phyloP scores from a whole-genome alignment of 345 rosid genomes.

The Capsella bursapastoris region DNA sequence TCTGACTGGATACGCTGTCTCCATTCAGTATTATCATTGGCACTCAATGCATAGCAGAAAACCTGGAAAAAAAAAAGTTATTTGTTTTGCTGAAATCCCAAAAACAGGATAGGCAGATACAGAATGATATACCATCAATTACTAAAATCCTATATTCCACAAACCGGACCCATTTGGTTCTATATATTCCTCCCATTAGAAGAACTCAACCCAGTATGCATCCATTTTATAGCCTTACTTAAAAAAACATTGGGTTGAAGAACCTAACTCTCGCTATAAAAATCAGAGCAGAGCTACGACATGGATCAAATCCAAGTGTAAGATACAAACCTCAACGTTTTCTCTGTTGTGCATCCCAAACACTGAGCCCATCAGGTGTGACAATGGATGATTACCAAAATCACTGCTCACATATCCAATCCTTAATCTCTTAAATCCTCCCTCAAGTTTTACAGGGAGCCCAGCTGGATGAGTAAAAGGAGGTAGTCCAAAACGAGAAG shows the following conservation, averaged over 20 bases:
- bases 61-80: conserved; percentile 56
- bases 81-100: conserved; percentile 27
- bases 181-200: conserved; percentile 2
- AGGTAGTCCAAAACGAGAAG: conserved; percentile 85
- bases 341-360: conserved; percentile 96
- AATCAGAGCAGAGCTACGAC: conserved; percentile 12
- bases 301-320: conserved; percentile 7
- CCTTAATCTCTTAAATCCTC: conserved; percentile 73
- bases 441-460: conserved; percentile 63
- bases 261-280: conserved; percentile 2
- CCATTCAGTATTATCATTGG: conserved; percentile 97
- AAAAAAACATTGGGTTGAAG: background rate
- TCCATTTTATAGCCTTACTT: conserved; percentile 9
- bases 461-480: conserved; percentile 72
- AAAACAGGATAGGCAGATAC: conserved; percentile 17
- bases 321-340: conserved; percentile 73
- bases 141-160: conserved; percentile 1
- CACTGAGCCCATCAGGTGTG: conserved; percentile 99
- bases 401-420: conserved; percentile 98
- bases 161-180: background rate
- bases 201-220: conserved; percentile 4
- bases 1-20: conserved; percentile 87
- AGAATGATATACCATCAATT: conserved; percentile 24
- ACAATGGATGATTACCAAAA: conserved; percentile 95
- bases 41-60: conserved; percentile 94